Evolutionary conservation across 331 rosid genomes (phyloP).

Genomic region (Telfairia occidentalis): DNA sequence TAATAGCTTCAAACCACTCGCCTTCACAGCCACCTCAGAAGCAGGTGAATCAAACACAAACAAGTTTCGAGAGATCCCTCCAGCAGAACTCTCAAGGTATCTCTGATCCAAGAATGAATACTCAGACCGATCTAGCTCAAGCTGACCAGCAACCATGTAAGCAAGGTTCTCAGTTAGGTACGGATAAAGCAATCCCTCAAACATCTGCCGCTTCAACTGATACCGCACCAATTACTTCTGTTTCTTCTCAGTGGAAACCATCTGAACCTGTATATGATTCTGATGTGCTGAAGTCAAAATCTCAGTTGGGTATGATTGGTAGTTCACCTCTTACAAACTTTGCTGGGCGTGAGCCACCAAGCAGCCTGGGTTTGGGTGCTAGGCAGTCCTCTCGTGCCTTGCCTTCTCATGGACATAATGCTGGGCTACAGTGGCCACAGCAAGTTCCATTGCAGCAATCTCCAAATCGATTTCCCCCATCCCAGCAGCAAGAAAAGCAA

Average conservation of each 20-base stretch:
- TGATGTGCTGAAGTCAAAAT: slow-evolving; percentile 31
- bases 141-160: slow-evolving; percentile 51
- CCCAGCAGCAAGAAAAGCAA: slow-evolving; percentile 49
- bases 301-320: slow-evolving; percentile 43
- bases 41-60: slow-evolving; percentile 56
- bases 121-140: slow-evolving; percentile 50
- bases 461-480: slow-evolving; percentile 28
- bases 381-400: slow-evolving; percentile 50
- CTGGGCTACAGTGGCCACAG: slow-evolving; percentile 63
- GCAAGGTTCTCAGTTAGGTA: slow-evolving; percentile 34
- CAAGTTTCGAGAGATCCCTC: slow-evolving; percentile 46
- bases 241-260: slow-evolving; percentile 56
- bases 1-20: slow-evolving; percentile 43
- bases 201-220: slow-evolving; percentile 38
- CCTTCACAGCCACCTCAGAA: slow-evolving; percentile 41
- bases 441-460: slow-evolving; percentile 45
- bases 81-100: slow-evolving; percentile 51
- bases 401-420: slow-evolving; percentile 55
- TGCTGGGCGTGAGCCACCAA: slow-evolving; percentile 39
- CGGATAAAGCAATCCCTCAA: slow-evolving; percentile 35
- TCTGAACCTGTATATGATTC: slow-evolving; percentile 57
- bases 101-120: slow-evolving; percentile 41
- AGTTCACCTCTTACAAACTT: slow-evolving; percentile 41
- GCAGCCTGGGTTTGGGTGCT: slow-evolving; percentile 50
- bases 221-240: slow-evolving; percentile 30